Conservation (phyloP, 1,139 yeast species). For the Pichia sp. region DNA sequence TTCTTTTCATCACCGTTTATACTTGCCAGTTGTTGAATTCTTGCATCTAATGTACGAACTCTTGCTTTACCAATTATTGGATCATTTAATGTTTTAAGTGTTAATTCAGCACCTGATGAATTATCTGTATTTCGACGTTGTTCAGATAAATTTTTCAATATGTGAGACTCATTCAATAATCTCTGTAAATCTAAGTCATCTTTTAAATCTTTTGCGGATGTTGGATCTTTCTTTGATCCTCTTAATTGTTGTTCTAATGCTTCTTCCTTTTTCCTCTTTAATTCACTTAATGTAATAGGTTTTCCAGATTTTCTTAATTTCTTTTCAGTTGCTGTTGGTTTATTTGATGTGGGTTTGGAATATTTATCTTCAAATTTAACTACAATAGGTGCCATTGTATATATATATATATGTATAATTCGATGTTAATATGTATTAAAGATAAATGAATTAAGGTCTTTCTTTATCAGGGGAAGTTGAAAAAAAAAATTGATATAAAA, state of each 20-base stretch:
- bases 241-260: conserved; percentile 21
- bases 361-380: conserved; percentile 40
- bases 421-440: too few relatives aligned
- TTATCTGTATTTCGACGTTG: conserved; percentile 27
- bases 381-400: conserved; percentile 35
- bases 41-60: conserved; percentile 61
- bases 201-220: conserved; percentile 30
- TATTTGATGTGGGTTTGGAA: conserved; percentile 25
- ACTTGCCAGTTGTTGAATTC: conserved; percentile 54
- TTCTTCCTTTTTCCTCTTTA: conserved; percentile 23
- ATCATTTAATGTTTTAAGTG: conserved; percentile 61
- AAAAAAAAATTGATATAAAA: too few relatives aligned
- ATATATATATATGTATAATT: too few relatives aligned
- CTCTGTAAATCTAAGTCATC: conserved; percentile 72
- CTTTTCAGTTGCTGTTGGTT: conserved; percentile 38
- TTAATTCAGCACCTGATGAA: conserved; percentile 71
- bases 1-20: conserved; percentile 39
- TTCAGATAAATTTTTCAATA: conserved; percentile 45
- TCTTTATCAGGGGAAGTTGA: too few relatives aligned
- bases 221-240: conserved; percentile 29
- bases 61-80: conserved; percentile 80
- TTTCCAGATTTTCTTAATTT: conserved; percentile 37
- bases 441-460: too few relatives aligned
- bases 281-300: conserved; percentile 34
- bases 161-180: conserved; percentile 78